Conservation (phyloP, 2,329 filamentous ascomycete genomes). For the Epichloe amarillans region DNA sequence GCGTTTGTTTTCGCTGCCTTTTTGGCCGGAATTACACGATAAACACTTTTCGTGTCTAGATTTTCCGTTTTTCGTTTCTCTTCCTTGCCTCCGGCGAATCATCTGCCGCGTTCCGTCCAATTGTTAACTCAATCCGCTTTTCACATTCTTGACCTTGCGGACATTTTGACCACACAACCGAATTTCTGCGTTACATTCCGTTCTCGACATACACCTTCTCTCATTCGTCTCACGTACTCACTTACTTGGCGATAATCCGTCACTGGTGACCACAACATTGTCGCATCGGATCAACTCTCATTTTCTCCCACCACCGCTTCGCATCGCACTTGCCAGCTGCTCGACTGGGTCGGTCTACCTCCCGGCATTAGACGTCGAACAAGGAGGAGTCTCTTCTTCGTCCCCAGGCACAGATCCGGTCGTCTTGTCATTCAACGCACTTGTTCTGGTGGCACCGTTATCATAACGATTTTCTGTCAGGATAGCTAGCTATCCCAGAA, state of each 20-base stretch:
- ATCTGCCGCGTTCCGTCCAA: neutral
- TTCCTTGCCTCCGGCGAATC: neutral
- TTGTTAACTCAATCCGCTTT: neutral
- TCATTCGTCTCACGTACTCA: neutral
- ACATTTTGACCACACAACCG: neutral
- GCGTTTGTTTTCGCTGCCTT: neutral
- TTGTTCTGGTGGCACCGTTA: neutral
- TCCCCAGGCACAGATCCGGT: neutral
- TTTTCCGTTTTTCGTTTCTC: neutral
- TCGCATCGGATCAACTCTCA: neutral
- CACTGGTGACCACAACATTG: conserved; percentile 3
- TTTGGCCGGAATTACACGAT: neutral
- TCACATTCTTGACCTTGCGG: conserved; percentile 4
- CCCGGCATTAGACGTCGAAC: neutral
- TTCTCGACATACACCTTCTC: neutral
- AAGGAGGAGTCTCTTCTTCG: neutral
- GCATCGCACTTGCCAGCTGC: neutral
- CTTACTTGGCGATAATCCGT: neutral
- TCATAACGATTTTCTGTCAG: neutral
- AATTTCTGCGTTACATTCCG: conserved; percentile 1
- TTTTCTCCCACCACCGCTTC: neutral
- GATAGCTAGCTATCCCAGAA: neutral
- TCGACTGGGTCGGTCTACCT: neutral
- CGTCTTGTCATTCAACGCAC: neutral
- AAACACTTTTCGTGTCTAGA: neutral